Conservation (phyloP, 345 rosid genomes). For the Syzygium aromaticum region DNA sequence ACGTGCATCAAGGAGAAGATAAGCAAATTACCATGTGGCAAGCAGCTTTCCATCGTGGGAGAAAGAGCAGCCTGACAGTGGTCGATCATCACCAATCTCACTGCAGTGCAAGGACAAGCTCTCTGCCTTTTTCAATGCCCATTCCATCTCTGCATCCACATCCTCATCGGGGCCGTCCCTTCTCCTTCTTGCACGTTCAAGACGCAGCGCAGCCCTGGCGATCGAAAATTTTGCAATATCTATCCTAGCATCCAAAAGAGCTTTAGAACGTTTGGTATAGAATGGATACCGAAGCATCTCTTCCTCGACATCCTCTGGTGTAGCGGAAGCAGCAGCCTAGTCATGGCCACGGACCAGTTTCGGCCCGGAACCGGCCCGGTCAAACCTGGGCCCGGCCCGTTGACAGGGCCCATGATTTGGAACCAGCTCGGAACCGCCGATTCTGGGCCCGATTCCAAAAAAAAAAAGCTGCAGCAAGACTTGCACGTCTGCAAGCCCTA, state of each 20-base stretch:
- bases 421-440: too few species aligned
- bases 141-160: slow-evolving; percentile 75
- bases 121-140: slow-evolving; percentile 56
- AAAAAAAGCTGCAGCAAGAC: too few species aligned
- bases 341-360: too few species aligned
- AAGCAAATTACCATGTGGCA: slow-evolving; percentile 63
- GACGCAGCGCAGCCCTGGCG: slow-evolving; percentile 53
- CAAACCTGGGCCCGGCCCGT: too few species aligned
- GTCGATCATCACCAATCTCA: slow-evolving; percentile 80
- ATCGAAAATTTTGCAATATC: slow-evolving; percentile 71
- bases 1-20: not conserved
- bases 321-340: slow-evolving; percentile 39
- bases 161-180: slow-evolving; percentile 93
- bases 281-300: slow-evolving; percentile 67
- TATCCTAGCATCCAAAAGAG: slow-evolving; percentile 64
- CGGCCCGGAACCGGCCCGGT: too few species aligned
- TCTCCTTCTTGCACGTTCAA: slow-evolving; percentile 58
- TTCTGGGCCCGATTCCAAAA: too few species aligned
- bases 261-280: slow-evolving; percentile 66
- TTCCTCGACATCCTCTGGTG: slow-evolving; percentile 46
- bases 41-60: slow-evolving; percentile 70
- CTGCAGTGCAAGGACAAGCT: slow-evolving; percentile 67
- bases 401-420: too few species aligned
- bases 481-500: too few species aligned
- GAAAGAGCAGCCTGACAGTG: slow-evolving; percentile 88